These are phyloP conservation scores for Solanum peruvianum DNA, from an alignment of 257 asterid species.

Conservation along the genomic window DNA sequence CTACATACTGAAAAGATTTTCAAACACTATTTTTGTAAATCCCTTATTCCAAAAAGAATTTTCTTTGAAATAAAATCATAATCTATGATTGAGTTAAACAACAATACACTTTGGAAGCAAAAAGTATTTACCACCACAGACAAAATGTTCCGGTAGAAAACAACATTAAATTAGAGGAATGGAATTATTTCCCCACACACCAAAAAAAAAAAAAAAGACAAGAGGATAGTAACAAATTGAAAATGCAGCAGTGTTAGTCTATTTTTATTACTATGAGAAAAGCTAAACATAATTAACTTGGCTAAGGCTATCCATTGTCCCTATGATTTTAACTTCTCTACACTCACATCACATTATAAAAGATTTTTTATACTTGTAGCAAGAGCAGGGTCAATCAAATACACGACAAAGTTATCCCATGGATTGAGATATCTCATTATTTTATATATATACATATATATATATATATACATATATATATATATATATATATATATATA, in stretches of 20 bases:
- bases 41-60: background rate
- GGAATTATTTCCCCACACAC: background rate
- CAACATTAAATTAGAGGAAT: background rate
- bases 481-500: no score
- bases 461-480: no score
- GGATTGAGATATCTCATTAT: no score
- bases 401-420: no score
- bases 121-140: background rate
- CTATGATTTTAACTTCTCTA: background rate
- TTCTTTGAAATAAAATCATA: background rate
- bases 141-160: background rate
- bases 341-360: background rate
- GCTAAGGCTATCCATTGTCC: background rate
- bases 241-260: background rate
- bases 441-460: no score
- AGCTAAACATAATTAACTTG: background rate
- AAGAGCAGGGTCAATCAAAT: background rate
- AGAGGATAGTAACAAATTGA: background rate
- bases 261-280: background rate
- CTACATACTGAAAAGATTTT: background rate
- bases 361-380: background rate
- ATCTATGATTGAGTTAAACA: background rate
- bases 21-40: background rate
- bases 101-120: background rate
- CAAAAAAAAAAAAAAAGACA: background rate